These are phyloP conservation scores for Macrocybe gigantea DNA, from an alignment of 768 basidiomycete species.

Conservation along the genomic window DNA sequence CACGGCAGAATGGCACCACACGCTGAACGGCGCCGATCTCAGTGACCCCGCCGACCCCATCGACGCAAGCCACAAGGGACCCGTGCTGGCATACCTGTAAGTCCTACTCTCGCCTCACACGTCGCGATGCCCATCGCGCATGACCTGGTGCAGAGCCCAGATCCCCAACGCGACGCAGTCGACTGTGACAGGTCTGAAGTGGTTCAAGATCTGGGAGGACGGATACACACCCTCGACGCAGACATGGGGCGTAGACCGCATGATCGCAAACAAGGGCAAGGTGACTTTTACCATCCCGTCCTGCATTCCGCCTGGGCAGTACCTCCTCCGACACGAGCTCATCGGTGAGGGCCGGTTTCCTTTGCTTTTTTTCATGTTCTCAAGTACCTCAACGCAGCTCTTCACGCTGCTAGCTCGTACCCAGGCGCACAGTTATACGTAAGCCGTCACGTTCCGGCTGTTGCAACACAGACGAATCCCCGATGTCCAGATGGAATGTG, in stretches of 20 bases:
- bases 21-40: conserved; percentile 33
- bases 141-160: conserved; percentile 30
- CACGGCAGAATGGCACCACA: conserved; percentile 49
- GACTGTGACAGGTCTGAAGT: conserved; percentile 39
- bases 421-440: conserved; percentile 40
- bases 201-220: conserved; percentile 52
- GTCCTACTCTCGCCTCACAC: conserved; percentile 8
- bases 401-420: conserved; percentile 38
- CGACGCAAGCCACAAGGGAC: conserved; percentile 47
- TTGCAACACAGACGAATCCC: background rate
- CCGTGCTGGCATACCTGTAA: conserved; percentile 46
- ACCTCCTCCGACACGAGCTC: conserved; percentile 44
- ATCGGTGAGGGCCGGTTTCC: conserved; percentile 30
- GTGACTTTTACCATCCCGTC: conserved; percentile 39
- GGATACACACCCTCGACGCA: conserved; percentile 24
- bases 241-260: conserved; percentile 40
- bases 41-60: conserved; percentile 41
- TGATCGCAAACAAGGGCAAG: conserved; percentile 45
- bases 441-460: too few species aligned
- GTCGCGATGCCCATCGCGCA: background rate
- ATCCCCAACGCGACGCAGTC: conserved; percentile 39
- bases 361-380: background rate
- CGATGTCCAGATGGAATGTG: conserved; percentile 37
- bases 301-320: conserved; percentile 41
- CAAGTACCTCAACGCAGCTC: conserved; percentile 19